phyloP scores from a whole-genome alignment of 2,329 filamentous ascomycete species.

The Waltergamsia citrina region DNA sequence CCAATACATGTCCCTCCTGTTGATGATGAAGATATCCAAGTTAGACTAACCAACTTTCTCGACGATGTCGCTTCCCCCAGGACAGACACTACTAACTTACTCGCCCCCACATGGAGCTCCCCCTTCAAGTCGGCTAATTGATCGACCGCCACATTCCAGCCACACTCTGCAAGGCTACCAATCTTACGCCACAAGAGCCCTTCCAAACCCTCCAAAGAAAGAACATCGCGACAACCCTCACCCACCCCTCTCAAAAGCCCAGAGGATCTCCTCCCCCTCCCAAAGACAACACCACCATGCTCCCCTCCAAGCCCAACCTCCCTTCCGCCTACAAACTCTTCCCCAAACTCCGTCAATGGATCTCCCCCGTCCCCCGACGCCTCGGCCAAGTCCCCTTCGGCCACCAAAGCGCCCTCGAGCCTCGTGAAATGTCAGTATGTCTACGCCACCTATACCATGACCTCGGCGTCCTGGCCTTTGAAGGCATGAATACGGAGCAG shows the following conservation, averaged over 20 bases:
- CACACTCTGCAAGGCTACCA: neutral
- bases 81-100: too few species aligned
- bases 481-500: conserved; percentile 13
- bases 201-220: neutral
- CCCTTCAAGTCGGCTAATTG: neutral
- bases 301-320: neutral
- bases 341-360: conserved; percentile 12
- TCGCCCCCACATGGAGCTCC: too few species aligned
- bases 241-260: conserved; percentile 6
- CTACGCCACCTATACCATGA: conserved; percentile 16
- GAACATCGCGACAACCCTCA: neutral
- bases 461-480: conserved; percentile 19
- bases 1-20: too few species aligned
- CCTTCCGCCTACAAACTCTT: conserved; percentile 9
- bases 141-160: conserved; percentile 1
- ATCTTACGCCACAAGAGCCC: neutral
- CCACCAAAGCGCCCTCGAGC: neutral
- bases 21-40: too few species aligned
- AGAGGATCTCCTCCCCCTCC: neutral
- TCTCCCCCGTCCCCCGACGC: conserved; percentile 9
- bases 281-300: neutral
- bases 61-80: too few species aligned
- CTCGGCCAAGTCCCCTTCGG: conserved; percentile 5
- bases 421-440: neutral
- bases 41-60: too few species aligned